Evolutionary conservation across 106 monocot genomes (phyloP).

Genomic region (Dendrobium chrysotoxum): DNA sequence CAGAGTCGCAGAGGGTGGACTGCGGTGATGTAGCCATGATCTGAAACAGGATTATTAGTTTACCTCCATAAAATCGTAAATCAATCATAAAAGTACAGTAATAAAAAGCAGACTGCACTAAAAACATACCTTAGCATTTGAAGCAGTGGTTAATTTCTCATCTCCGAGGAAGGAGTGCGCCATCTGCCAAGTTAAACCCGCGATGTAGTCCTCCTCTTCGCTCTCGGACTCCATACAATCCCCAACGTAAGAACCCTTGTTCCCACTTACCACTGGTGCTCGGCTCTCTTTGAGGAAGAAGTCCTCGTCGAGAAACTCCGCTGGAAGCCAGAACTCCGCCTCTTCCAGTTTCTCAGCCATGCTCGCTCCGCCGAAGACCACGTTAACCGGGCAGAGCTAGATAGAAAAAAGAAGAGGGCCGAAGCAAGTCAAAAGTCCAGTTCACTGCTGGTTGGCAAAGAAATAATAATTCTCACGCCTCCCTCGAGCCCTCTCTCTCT

Average conservation of each 20-base stretch:
- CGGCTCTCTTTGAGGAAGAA: neutral
- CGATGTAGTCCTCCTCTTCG: constrained; percentile 52
- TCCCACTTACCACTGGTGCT: neutral
- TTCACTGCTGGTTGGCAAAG: too few species aligned
- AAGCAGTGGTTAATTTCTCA: neutral
- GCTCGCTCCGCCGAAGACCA: neutral
- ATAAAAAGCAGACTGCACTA: neutral
- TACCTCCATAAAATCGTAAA: neutral
- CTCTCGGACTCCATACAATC: constrained; percentile 22
- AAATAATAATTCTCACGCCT: too few species aligned
- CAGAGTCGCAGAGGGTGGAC: constrained; percentile 12
- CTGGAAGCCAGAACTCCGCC: constrained; percentile 5
- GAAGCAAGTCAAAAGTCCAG: too few species aligned
- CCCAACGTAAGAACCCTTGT: neutral
- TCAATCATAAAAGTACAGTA: neutral
- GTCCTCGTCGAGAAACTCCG: constrained; percentile 5
- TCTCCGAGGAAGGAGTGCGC: constrained; percentile 33
- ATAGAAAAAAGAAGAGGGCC: too few species aligned
- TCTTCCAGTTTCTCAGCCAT: neutral
- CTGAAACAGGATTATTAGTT: neutral
- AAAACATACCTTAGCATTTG: neutral
- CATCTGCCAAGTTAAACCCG: constrained; percentile 36
- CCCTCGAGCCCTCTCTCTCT: too few species aligned
- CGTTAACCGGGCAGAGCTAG: too few species aligned
- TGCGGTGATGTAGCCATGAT: constrained; percentile 19